These are phyloP conservation scores for Dioszegia crocea DNA, from an alignment of 768 basidiomycete genomes.

Conservation along the genomic window DNA sequence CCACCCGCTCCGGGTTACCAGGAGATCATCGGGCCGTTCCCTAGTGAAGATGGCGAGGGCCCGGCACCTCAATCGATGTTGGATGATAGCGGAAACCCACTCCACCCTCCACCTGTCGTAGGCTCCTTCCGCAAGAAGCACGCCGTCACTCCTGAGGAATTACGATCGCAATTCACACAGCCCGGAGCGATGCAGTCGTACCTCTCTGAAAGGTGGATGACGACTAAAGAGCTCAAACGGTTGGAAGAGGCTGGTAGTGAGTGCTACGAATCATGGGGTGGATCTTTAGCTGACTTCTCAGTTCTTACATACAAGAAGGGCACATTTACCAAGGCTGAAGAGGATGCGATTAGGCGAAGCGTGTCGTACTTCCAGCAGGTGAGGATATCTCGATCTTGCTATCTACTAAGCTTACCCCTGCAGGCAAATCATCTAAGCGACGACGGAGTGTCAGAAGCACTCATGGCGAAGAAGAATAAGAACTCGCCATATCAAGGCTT, in stretches of 20 bases:
- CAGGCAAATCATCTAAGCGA: constrained; percentile 8
- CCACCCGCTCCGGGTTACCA: too few species aligned
- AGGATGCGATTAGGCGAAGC: constrained; percentile 12
- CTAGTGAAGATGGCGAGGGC: too few species aligned
- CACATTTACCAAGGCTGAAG: constrained; percentile 21
- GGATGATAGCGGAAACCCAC: too few species aligned
- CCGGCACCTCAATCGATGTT: background rate
- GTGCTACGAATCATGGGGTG: constrained; percentile 2
- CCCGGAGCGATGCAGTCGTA: constrained; percentile 19
- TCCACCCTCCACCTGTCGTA: too few species aligned
- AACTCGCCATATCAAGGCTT: constrained; percentile 17
- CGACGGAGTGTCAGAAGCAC: constrained; percentile 18
- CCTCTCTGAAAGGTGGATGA: constrained; percentile 22
- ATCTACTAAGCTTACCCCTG: background rate
- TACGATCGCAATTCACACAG: background rate
- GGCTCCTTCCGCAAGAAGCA: background rate
- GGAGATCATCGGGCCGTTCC: too few species aligned
- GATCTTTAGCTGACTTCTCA: constrained; percentile 2
- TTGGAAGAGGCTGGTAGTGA: constrained; percentile 29
- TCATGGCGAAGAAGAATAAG: constrained; percentile 22
- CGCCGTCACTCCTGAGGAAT: constrained; percentile 2
- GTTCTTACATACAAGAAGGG: constrained; percentile 33
- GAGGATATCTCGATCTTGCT: background rate
- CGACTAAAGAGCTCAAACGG: constrained; percentile 13
- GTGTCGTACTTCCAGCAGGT: constrained; percentile 22